These are phyloP conservation scores for Globisporangium mamillatum DNA, from an alignment of 352 stramenopile species.

Conservation along the genomic window DNA sequence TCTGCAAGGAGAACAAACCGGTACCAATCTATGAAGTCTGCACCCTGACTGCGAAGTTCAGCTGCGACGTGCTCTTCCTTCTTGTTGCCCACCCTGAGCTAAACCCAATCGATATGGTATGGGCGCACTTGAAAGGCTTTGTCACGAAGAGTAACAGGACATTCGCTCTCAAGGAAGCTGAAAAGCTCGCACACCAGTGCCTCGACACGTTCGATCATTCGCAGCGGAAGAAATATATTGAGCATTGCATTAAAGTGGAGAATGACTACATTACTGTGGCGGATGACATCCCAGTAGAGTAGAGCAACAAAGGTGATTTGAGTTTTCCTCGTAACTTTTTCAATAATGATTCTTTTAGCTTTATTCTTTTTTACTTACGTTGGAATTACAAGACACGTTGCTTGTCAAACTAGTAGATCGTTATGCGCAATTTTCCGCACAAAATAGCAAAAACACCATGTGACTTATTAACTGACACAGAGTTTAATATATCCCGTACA, in stretches of 20 bases:
- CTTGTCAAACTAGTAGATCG: too few relatives aligned
- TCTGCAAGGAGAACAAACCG: slow-evolving; percentile 9
- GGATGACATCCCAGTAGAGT: too few relatives aligned
- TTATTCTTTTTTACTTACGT: not conserved
- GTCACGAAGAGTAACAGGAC: not conserved
- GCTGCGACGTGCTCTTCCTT: not conserved
- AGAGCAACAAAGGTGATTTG: too few relatives aligned
- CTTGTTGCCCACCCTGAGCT: not conserved
- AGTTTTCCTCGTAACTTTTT: not conserved
- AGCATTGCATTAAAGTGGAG: too few relatives aligned
- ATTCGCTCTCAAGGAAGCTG: not conserved
- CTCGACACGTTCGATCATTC: too few relatives aligned
- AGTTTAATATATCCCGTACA: not conserved
- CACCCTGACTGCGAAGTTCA: not conserved
- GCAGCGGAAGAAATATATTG: too few relatives aligned
- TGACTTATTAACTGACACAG: too few relatives aligned
- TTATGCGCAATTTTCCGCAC: too few relatives aligned
- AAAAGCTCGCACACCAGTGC: not conserved
- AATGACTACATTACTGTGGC: too few relatives aligned
- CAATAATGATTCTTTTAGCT: too few relatives aligned
- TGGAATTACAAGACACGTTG: too few relatives aligned
- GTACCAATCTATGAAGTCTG: not conserved
- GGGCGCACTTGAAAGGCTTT: slow-evolving; percentile 6
- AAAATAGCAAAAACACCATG: too few relatives aligned
- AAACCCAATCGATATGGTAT: slow-evolving; percentile 7